Evolutionary conservation across 2,329 filamentous ascomycete species (phyloP).

Genomic region (Alternaria sp.): DNA sequence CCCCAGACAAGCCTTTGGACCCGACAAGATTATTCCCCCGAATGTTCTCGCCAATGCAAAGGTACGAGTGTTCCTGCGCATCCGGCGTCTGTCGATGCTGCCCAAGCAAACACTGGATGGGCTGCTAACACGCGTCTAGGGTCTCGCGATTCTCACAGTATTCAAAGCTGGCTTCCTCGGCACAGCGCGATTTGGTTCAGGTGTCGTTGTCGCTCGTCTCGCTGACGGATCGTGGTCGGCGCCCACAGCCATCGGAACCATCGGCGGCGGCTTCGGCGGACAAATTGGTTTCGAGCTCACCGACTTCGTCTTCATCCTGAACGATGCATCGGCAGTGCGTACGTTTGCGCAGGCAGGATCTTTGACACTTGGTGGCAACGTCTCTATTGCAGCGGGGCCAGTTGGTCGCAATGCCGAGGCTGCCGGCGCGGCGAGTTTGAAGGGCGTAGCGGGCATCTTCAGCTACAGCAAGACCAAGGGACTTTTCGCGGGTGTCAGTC

Average conservation of each 20-base stretch:
- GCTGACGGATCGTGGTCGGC: conserved; percentile 82
- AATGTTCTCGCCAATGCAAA: conserved; percentile 90
- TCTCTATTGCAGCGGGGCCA: conserved; percentile 92
- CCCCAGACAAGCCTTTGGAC: conserved; percentile 89
- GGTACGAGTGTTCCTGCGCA: conserved; percentile 57
- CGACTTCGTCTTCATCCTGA: conserved; percentile 98
- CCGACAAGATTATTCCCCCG: conserved; percentile 96
- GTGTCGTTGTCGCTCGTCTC: conserved; percentile 80
- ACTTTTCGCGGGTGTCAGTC: conserved; percentile 90
- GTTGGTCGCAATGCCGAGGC: conserved; percentile 95
- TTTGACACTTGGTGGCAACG: conserved; percentile 92
- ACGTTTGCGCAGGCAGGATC: conserved; percentile 93
- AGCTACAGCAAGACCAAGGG: conserved; percentile 98
- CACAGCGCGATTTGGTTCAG: conserved; percentile 81
- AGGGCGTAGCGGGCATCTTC: conserved; percentile 90
- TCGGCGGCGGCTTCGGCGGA: conserved; percentile 82
- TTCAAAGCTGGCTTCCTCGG: conserved; percentile 88
- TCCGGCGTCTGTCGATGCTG: conserved; percentile 8
- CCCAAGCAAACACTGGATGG: not conserved
- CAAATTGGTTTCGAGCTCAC: conserved; percentile 89
- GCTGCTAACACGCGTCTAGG: conserved; percentile 55
- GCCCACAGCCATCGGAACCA: conserved; percentile 80
- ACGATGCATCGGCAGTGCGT: conserved; percentile 86
- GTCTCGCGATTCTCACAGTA: conserved; percentile 84
- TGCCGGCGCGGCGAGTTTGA: conserved; percentile 89